Evolutionary conservation across 352 stramenopile genomes (phyloP), one percentile per base, ranked within the genome.

Genomic region (Saprolegnia diclina): DNA sequence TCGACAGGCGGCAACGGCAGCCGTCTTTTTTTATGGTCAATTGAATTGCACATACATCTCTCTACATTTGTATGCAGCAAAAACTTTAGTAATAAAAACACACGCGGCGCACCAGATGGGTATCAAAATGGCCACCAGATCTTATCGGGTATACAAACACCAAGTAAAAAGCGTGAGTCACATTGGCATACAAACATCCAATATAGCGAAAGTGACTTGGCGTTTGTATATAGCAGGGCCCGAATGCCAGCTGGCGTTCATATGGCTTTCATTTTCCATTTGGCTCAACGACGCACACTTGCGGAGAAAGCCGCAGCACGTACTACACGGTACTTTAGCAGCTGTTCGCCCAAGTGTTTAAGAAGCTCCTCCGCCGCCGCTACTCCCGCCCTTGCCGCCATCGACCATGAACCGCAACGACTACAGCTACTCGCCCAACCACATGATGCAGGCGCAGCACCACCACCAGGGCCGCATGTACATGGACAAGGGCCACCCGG

Each of bases 371-470:
- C 29, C 29, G 2, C 5, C 29, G 29, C 29, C 29, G 29, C 35
- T 24, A 48, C 42, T 59, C n/a, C 52, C 52, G n/a, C 52, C 35
- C 4, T 7, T 7, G 42, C 4, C 2, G n/a, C 13, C 35, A 42
- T 19, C 13, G 7, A 63, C 40, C 42, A 69, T 69, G 63, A 69
- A 69, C 50, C 63, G 63, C 24, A 77, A 71, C 37, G 75, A 85
- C 67, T 85, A 82, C 71, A 76, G 73, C 40, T 87, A 87, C 71
- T 77, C 77, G 10, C 71, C 76, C 42, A 79, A 69, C 24, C 73
- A 79, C 38, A 64, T 65, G 73, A 61, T 68, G 42, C 71, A 70
- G 55, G 52, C 78, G 73, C 64, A 73, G 59, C 68, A 78, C 73
- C 66, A 82, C 64, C 61, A 76, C 21, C 77, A 80, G 42, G 32